Evolutionary conservation across 306 rosid species (phyloP), one percentile per base, ranked within the genome.

Genomic region (Crotalaria pallida): DNA sequence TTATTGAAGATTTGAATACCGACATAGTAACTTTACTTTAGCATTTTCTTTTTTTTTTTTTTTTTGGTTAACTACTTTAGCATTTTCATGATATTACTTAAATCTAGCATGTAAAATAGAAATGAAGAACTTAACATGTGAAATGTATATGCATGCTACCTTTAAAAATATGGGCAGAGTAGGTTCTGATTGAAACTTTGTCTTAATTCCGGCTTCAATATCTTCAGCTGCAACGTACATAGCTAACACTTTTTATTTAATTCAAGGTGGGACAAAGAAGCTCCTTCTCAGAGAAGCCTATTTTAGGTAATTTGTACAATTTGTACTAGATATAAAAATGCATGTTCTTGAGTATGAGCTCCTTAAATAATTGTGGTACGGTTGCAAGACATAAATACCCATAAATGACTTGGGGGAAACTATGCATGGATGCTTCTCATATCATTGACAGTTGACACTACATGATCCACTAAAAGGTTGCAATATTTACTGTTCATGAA

Each of bases 221-320:
- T 95, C 97, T 69, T 95, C 99, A 1, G 96, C 99, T 91, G 93
- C 89, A 86, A 78, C 69, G 72, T n/a, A 59, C 74, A 69, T 78
- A 78, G 62, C 10, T 23, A 51, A 77, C 5, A 15, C 22, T 17
- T 69, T 70, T 58, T 71, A 59, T 33, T 62, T 38, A 73, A 62
- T 72, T 44, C 58, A 41, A 51, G 33, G 55, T 53, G 61, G 55
- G 60, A 6, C 60, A 29, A 69, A 31, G 51, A 65, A 57, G 63
- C 56, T 58, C 63, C 73, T 79, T 22, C 72, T 59, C 12, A 0
- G 55, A 65, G 17, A 65, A 67, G 74, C 57, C 50, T 58, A 58
- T 38, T 18, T 4, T 15, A 62, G 2, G 23, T 29, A 71, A 53
- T 34, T 23, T 2, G 50, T 66, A n/a, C 22, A 44, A 24, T 41